Evolutionary conservation across 2,329 filamentous ascomycete genomes (phyloP).

Genomic region (Cordyceps cicadae): DNA sequence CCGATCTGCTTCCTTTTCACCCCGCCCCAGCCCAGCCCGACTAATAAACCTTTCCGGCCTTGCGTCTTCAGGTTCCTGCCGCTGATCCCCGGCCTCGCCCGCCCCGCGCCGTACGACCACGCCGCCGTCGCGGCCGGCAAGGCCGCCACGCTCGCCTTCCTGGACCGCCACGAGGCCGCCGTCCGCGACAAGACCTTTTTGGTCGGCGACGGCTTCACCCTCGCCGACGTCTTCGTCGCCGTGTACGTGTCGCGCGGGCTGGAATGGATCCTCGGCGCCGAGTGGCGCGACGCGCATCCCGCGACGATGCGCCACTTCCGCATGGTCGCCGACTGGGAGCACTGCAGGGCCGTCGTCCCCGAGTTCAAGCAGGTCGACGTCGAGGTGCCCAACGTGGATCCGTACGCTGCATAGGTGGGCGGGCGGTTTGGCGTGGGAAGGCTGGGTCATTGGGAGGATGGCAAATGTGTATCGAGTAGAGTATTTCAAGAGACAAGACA

Average conservation of each 20-base stretch:
- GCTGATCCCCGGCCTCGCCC: background rate
- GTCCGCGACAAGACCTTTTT: background rate
- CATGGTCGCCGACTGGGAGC: slow-evolving; percentile 1
- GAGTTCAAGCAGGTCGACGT: background rate
- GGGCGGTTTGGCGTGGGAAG: background rate
- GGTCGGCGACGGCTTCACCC: background rate
- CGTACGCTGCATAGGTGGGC: background rate
- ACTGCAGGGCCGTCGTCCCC: background rate
- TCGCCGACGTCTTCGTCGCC: slow-evolving; percentile 2
- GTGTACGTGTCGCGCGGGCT: slow-evolving; percentile 3
- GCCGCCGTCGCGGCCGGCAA: slow-evolving; percentile 1
- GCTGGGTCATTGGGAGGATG: background rate
- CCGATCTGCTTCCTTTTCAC: background rate
- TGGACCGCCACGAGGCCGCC: background rate
- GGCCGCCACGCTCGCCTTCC: background rate
- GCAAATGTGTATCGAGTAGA: too few relatives aligned
- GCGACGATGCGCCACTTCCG: slow-evolving; percentile 1
- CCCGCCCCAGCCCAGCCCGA: too few relatives aligned
- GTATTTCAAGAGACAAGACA: too few relatives aligned
- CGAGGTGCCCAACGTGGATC: background rate
- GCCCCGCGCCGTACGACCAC: slow-evolving; percentile 5
- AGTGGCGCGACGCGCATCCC: background rate
- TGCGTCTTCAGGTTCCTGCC: background rate
- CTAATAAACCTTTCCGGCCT: too few relatives aligned
- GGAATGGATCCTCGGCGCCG: background rate